Base-by-base conservation (phyloP, 2,329 filamentous ascomycete genomes). In the Paraconiothyrium brasiliense region DNA sequence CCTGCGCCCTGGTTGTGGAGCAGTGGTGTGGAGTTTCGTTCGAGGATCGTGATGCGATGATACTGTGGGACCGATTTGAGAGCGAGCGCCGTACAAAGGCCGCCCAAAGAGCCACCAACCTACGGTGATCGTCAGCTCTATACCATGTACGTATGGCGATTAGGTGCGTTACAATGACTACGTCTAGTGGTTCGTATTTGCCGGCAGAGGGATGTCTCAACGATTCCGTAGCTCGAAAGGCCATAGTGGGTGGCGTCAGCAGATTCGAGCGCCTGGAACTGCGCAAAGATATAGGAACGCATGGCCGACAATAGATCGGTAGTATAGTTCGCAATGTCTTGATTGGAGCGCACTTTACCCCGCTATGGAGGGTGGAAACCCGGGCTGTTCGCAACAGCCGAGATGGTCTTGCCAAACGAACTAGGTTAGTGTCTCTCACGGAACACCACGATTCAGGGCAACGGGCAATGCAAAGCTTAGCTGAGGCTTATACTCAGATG, bases 1-100 rank as follows among this genome's bases (percentile, higher is more conserved):
- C 75, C 72, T n/a, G 75, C 74, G 37, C 73, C 73, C 60, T 76
- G 75, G 35, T 74, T 71, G 51, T 76, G 71, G 14, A 76, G 64
- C 9, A 75, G 63, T 2, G 68, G 62, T 2, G 70, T 71, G 3
- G 72, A 68, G 34, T 73, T 75, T 39, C 72, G 72, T 60, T 77
- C 73, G 56, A 76, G 70, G 22, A 77, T 67, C 1, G 71, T 75
- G 49, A 76, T 69, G 43, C 52, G 65, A 49, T 69, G 69, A 58
- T 69, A 57, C 50, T 65, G 41, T 51, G 71, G 65, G 34, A 73
- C 69, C 20, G 65, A 65, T 54, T 67, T 71, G 32, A 77, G 69
- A 22, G 73, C 70, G 39, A 76, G 64, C 4, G 69, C 71, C 1
- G 70, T 67, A 37, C 67, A 69, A 47, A 76, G 62, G 3, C 72